Evolutionary conservation across 768 basidiomycete species (phyloP).

Genomic region (Trametes sanguinea): DNA sequence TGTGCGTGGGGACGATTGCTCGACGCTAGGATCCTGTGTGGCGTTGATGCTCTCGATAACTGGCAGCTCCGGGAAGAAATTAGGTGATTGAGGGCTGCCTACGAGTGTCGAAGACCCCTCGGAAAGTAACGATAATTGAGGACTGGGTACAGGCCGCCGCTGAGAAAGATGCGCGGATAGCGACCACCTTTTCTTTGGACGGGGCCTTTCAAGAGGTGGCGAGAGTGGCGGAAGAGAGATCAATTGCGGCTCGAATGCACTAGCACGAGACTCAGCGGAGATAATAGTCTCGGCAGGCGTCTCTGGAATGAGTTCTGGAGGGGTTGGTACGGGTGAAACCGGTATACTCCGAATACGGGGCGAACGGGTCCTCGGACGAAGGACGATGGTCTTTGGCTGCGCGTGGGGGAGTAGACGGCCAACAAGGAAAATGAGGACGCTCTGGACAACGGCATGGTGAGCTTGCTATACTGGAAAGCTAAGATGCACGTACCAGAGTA

Average conservation of each 20-base stretch:
- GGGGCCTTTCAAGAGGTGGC: background rate
- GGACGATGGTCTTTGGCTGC: constrained; percentile 2
- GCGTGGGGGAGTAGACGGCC: constrained; percentile 10
- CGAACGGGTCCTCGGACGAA: background rate
- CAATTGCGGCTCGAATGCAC: background rate
- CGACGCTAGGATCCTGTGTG: background rate
- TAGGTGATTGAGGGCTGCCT: background rate
- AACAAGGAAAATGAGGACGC: constrained; percentile 13
- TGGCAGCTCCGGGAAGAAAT: constrained; percentile 7
- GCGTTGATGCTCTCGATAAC: background rate
- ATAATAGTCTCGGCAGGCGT: background rate
- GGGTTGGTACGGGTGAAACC: background rate
- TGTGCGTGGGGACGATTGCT: background rate
- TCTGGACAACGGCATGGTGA: background rate
- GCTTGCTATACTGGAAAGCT: too few species aligned
- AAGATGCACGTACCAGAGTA: constrained; percentile 1
- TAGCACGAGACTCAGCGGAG: background rate
- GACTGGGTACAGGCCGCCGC: constrained; percentile 3
- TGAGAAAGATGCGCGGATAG: background rate
- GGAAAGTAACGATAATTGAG: constrained; percentile 6
- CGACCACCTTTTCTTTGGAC: constrained; percentile 13
- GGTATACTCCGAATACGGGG: background rate
- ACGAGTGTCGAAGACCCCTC: constrained; percentile 7
- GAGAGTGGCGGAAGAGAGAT: background rate
- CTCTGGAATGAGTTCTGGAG: background rate